Base-by-base conservation (phyloP, 2,329 filamentous ascomycete species). In the Ophiostoma quercus region DNA sequence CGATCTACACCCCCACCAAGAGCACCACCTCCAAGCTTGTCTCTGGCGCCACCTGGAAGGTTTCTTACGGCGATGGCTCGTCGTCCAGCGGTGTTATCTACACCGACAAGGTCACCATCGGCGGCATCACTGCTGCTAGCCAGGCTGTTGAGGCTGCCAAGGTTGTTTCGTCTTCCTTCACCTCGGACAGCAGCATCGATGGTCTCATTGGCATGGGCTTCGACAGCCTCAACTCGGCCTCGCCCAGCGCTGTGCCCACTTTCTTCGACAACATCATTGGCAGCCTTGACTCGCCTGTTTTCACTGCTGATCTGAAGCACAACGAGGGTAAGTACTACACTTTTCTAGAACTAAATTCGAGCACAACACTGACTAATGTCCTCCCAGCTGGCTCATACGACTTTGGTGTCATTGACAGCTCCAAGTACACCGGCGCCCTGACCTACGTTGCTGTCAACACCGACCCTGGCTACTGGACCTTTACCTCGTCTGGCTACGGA, bases 381-480 rank as follows among this genome's bases (percentile, higher is more conserved):
- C 60, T 11, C 5, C 7, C 39, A 68, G 66, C 73, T n/a, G 74
- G 74, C 41, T 71, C 67, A 25, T 87, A 86, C 78, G 82, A 85
- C 74, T 88, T 87, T 73, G 85, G 85, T 67, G 84, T 78, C 77
- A 84, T 87, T 73, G 83, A 88, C 78, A 74, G 71, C 22, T 77
- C 78, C 71, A 83, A 83, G 75, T 87, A 85, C 81, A 84, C 81
- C 3, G 86, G 86, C 66, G 71, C 76, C 39, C 82, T 88, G 74
- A 79, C 78, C 72, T 88, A 85, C 77, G 79, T 82, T 25, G 71
- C 79, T 32, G 82, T 86, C 73, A 80, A 84, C 76, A 81, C 76
- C 73, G 78, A 76, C 71, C 77, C 83, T 19, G 84, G 84, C 37
- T 87, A 83, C 79, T 88, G 86, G 86, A 79, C 82, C 70, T 86